A percentile compares a stretch with the other conserved stretches of the same genome.
Evolutionary conservation across 2,329 filamentous ascomycete genomes (phyloP).

Genomic region (Apiospora saccharicola): DNA sequence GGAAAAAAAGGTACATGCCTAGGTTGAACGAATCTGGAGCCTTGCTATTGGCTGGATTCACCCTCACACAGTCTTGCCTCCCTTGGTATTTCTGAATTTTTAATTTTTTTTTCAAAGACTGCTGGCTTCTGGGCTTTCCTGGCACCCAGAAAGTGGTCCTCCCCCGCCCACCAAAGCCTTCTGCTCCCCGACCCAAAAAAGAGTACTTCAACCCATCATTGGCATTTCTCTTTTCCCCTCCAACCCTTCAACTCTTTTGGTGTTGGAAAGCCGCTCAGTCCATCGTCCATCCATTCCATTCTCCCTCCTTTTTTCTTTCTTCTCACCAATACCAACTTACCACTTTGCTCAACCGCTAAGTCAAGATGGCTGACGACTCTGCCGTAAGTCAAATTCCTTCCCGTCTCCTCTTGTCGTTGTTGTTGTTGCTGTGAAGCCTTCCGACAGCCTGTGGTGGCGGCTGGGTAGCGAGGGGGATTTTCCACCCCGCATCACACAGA

Average conservation of each 20-base stretch:
- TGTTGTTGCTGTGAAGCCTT: slow-evolving; percentile 4
- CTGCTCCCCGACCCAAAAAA: slow-evolving; percentile 24
- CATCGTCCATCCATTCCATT: slow-evolving; percentile 30
- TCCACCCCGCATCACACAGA: slow-evolving; percentile 36
- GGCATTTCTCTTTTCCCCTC: slow-evolving; percentile 25
- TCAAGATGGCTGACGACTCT: slow-evolving; percentile 65
- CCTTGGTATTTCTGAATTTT: slow-evolving; percentile 24
- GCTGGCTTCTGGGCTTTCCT: slow-evolving; percentile 18
- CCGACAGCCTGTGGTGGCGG: neutral
- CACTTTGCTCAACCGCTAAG: slow-evolving; percentile 42
- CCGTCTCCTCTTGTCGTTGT: neutral
- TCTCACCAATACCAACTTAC: slow-evolving; percentile 34
- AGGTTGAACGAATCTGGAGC: slow-evolving; percentile 9
- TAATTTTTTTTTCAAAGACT: slow-evolving; percentile 12
- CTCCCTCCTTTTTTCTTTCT: slow-evolving; percentile 36
- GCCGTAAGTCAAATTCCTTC: slow-evolving; percentile 52
- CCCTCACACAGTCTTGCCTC: slow-evolving; percentile 23
- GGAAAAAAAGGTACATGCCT: slow-evolving; percentile 1
- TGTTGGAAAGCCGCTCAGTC: slow-evolving; percentile 23
- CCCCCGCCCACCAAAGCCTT: slow-evolving; percentile 22
- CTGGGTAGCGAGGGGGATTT: slow-evolving; percentile 13
- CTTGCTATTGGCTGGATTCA: slow-evolving; percentile 17
- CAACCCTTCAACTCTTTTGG: slow-evolving; percentile 29
- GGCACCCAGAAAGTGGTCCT: slow-evolving; percentile 18
- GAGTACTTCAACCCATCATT: slow-evolving; percentile 25